phyloP scores from a whole-genome alignment of 176 grass and related monocot genomes.

The Phyllostachys edulis region DNA sequence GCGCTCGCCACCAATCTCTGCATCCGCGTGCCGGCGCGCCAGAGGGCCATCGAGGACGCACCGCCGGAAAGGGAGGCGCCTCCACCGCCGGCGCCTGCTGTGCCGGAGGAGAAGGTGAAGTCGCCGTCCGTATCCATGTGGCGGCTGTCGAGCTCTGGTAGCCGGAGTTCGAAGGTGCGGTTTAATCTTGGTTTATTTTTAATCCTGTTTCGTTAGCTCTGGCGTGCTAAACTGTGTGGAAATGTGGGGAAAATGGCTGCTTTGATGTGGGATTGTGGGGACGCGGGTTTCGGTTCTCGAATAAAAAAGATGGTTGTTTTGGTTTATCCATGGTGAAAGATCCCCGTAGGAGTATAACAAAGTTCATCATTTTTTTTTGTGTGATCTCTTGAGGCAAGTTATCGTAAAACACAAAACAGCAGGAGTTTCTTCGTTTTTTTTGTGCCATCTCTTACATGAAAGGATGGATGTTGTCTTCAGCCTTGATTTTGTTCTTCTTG shows the following conservation, averaged over 20 bases:
- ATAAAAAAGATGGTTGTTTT: neutral
- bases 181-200: neutral
- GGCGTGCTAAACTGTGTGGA: neutral
- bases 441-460: neutral
- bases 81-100: neutral
- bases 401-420: neutral
- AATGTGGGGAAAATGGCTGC: neutral
- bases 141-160: conserved; percentile 37
- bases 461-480: neutral
- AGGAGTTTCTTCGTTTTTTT: neutral
- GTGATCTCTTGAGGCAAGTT: neutral
- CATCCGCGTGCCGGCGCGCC: conserved; percentile 37
- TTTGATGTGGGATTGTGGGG: neutral
- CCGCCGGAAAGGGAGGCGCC: neutral
- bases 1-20: conserved; percentile 53
- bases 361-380: neutral
- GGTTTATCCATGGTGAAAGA: neutral
- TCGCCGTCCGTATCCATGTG: conserved; percentile 23
- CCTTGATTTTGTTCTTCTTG: neutral
- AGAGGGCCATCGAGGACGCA: conserved; percentile 11
- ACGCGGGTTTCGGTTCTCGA: neutral
- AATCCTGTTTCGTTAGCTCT: neutral
- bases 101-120: neutral
- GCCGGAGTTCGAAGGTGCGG: conserved; percentile 44
- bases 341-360: neutral